Evolutionary conservation across 2,329 filamentous ascomycete species (phyloP).

Genomic region (Dendrostoma leiphaemia): DNA sequence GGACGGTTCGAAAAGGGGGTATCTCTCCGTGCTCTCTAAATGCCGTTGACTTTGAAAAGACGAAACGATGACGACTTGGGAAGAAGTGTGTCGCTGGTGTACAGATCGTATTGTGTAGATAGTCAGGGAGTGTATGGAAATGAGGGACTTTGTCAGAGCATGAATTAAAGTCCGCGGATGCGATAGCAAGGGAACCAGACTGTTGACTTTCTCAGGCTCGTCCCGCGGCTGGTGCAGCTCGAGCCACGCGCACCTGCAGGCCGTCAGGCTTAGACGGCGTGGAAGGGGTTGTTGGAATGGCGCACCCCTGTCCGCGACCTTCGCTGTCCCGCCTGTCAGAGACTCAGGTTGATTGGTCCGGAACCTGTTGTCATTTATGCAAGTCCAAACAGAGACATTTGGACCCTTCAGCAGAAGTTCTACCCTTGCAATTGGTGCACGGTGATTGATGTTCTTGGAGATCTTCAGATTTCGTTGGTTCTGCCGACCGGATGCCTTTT

Average conservation of each 20-base stretch:
- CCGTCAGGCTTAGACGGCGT: not conserved
- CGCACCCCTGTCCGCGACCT: not conserved
- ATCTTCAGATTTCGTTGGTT: too few relatives aligned
- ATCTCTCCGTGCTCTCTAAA: constrained; percentile 16
- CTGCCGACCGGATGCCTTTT: too few relatives aligned
- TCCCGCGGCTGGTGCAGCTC: not conserved
- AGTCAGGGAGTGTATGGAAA: not conserved
- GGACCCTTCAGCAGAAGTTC: not conserved
- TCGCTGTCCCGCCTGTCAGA: not conserved
- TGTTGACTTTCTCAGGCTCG: constrained; percentile 5
- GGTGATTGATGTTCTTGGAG: too few relatives aligned
- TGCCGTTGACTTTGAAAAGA: constrained; percentile 2
- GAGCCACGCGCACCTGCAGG: not conserved
- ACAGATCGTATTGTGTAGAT: not conserved
- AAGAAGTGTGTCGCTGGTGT: constrained; percentile 7
- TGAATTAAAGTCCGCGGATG: too few relatives aligned
- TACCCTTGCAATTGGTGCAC: too few relatives aligned
- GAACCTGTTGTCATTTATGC: not conserved
- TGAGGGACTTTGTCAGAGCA: not conserved
- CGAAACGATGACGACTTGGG: constrained; percentile 1
- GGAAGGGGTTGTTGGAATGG: not conserved
- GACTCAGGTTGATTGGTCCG: constrained; percentile 10
- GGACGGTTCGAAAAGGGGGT: constrained; percentile 7
- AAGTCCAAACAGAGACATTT: not conserved
- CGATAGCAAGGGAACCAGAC: not conserved